These are phyloP conservation scores for Pseudovirgaria hyperparasitica DNA, from an alignment of 2,329 filamentous ascomycete genomes.

Conservation along the genomic window DNA sequence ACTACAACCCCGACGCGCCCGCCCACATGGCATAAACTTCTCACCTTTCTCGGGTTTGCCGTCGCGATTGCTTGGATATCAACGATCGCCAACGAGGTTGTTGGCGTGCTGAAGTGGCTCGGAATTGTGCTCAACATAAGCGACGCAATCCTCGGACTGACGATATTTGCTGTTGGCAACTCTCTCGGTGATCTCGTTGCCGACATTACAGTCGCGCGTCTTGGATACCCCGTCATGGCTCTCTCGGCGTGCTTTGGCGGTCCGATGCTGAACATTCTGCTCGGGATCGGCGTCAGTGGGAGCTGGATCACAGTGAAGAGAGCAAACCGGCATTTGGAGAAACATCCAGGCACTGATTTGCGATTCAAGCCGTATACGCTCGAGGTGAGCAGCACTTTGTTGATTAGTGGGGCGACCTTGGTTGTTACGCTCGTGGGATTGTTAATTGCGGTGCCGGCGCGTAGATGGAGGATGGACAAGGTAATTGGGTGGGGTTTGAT, in stretches of 20 bases:
- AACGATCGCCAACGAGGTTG: constrained; percentile 88
- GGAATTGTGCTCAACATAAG: constrained; percentile 88
- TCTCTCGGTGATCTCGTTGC: constrained; percentile 89
- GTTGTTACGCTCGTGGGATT: constrained; percentile 67
- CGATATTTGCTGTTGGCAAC: constrained; percentile 93
- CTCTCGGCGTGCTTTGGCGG: constrained; percentile 92
- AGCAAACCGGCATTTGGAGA: constrained; percentile 51
- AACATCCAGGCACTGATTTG: constrained; percentile 52
- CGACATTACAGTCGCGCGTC: constrained; percentile 81
- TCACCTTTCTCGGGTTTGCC: constrained; percentile 82
- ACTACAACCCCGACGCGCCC: constrained; percentile 56
- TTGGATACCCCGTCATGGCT: constrained; percentile 96
- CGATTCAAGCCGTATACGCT: constrained; percentile 70
- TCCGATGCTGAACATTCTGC: constrained; percentile 91
- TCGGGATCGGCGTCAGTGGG: constrained; percentile 87
- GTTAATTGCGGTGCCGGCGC: constrained; percentile 60
- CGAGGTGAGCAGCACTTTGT: constrained; percentile 68
- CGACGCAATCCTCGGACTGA: constrained; percentile 87
- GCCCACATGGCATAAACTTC: constrained; percentile 60
- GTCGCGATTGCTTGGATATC: constrained; percentile 95
- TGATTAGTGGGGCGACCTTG: constrained; percentile 76
- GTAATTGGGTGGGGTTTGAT: constrained; percentile 66
- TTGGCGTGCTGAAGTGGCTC: constrained; percentile 83
- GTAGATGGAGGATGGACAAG: constrained; percentile 24
- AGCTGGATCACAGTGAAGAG: constrained; percentile 71